Percentiles rank a stretch among this genome's conserved stretches.
These are phyloP conservation scores for Trifolium fragiferum DNA, from an alignment of 306 rosid species.

Conservation along the genomic window DNA sequence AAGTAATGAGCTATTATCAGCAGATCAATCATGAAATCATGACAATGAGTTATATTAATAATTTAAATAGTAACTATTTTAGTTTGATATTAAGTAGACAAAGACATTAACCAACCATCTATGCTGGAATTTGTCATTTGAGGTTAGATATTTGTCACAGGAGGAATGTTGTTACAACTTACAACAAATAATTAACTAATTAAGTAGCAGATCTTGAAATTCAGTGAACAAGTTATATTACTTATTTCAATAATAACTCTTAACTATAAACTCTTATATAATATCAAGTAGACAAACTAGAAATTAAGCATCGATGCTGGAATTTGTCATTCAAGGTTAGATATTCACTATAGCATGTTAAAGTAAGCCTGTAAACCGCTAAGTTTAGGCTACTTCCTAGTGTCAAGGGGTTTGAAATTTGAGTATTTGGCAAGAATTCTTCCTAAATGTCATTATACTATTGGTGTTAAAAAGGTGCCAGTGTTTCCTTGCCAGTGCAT, in stretches of 20 bases:
- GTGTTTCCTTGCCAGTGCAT: not conserved
- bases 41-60: not conserved
- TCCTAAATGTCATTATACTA: not conserved
- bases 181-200: not conserved
- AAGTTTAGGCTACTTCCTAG: not conserved
- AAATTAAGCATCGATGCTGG: not conserved
- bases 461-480: not conserved
- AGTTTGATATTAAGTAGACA: too few relatives aligned
- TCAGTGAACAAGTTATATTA: not conserved
- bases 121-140: too few relatives aligned
- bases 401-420: not conserved
- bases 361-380: not conserved
- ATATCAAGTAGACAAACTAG: not conserved
- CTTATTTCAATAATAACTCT: not conserved
- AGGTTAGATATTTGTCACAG: not conserved
- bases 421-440: not conserved
- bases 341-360: not conserved
- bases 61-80: not conserved
- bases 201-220: not conserved
- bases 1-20: not conserved
- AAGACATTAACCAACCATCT: too few relatives aligned
- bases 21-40: not conserved
- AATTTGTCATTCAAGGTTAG: not conserved
- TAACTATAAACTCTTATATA: not conserved
- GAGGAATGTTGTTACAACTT: not conserved